These are phyloP conservation scores for Suhomyces atakaporum DNA, from an alignment of 1,139 yeast genomes.

Conservation along the genomic window DNA sequence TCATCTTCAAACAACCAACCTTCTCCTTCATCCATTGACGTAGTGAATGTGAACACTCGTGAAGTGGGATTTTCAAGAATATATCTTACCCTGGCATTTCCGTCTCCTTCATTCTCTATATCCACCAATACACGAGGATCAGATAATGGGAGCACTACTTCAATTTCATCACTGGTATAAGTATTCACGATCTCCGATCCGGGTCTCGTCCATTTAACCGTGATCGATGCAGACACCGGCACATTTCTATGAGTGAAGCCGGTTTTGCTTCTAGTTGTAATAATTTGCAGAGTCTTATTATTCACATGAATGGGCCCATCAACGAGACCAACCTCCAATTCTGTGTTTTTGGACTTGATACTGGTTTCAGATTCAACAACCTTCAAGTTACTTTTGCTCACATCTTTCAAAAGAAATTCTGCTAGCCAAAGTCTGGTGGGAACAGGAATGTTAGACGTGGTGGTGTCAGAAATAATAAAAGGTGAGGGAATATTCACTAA, in stretches of 20 bases:
- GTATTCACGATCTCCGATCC: slow-evolving; percentile 21
- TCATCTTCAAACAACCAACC: slow-evolving; percentile 34
- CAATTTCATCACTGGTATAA: slow-evolving; percentile 42
- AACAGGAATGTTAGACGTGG: slow-evolving; percentile 37
- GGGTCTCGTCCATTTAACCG: slow-evolving; percentile 38
- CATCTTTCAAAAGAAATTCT: slow-evolving; percentile 21
- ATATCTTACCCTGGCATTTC: slow-evolving; percentile 41
- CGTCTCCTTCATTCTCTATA: slow-evolving; percentile 21
- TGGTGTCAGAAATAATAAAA: slow-evolving; percentile 28
- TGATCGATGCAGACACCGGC: slow-evolving; percentile 27
- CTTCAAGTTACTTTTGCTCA: slow-evolving; percentile 19
- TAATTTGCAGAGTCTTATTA: slow-evolving; percentile 20
- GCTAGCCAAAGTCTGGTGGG: slow-evolving; percentile 52
- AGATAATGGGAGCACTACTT: slow-evolving; percentile 57
- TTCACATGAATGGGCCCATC: slow-evolving; percentile 6
- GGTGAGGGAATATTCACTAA: slow-evolving; percentile 44
- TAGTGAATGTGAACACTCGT: slow-evolving; percentile 63
- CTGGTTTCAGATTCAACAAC: slow-evolving; percentile 24
- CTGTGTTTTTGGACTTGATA: slow-evolving; percentile 34
- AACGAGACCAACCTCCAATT: slow-evolving; percentile 28
- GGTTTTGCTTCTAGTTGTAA: slow-evolving; percentile 41
- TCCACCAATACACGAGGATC: slow-evolving; percentile 68
- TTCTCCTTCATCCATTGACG: slow-evolving; percentile 33
- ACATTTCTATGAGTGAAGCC: slow-evolving; percentile 47
- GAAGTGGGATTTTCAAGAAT: slow-evolving; percentile 76